Evolutionary conservation across 306 rosid species (phyloP).

Genomic region (Lupinus albus): DNA sequence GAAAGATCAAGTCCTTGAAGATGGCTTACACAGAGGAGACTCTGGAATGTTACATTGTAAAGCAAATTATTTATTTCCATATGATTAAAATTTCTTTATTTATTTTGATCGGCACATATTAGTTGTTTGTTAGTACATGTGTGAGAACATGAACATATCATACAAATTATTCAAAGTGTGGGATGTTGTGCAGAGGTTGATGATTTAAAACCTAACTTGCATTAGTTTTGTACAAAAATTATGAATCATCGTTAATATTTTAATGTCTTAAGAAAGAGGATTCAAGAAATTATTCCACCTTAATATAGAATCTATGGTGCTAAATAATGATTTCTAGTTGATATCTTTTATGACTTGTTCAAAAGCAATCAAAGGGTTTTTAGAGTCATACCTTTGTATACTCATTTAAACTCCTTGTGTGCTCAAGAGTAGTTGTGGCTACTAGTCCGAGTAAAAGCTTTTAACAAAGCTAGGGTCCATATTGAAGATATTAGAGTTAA

Average conservation of each 20-base stretch:
- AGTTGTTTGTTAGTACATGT: no score
- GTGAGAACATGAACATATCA: no score
- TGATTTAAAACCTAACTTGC: slow-evolving; percentile 2
- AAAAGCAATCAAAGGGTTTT: neutral
- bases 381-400: slow-evolving; percentile 9
- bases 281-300: slow-evolving; percentile 10
- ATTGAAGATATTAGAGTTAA: neutral
- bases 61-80: no score
- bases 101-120: no score
- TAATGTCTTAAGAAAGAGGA: slow-evolving; percentile 9
- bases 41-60: no score
- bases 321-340: slow-evolving; percentile 11
- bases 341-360: slow-evolving; percentile 1
- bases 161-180: no score
- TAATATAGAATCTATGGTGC: neutral
- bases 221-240: slow-evolving; percentile 6
- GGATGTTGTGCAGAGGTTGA: slow-evolving; percentile 22
- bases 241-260: neutral
- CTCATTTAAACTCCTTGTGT: neutral
- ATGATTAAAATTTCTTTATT: no score
- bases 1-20: no score
- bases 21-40: no score
- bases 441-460: neutral
- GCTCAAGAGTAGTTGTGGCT: slow-evolving; percentile 6
- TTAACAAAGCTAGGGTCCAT: no score